These are phyloP conservation scores for Nowakowskiella sp. DNA, from an alignment of 192 early-diverging fungal species.

Conservation along the genomic window DNA sequence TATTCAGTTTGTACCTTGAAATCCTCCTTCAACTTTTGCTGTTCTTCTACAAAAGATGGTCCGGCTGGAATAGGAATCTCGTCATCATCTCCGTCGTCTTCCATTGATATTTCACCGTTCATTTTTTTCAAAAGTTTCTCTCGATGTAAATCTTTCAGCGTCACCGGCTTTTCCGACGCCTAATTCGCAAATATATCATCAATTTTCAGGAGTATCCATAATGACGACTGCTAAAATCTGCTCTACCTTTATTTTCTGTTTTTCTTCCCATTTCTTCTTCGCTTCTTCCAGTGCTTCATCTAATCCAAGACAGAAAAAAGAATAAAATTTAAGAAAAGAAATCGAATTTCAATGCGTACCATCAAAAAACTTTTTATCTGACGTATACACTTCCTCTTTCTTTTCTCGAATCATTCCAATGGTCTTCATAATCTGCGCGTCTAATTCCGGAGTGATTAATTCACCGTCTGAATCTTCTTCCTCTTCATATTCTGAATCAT, in stretches of 20 bases:
- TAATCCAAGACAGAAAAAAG: neutral
- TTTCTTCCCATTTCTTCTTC: constrained; percentile 55
- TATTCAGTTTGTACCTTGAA: constrained; percentile 42
- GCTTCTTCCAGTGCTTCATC: constrained; percentile 56
- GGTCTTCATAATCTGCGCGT: constrained; percentile 90
- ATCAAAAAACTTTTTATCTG: constrained; percentile 63
- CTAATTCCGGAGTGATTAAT: constrained; percentile 79
- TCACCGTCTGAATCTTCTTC: constrained; percentile 73
- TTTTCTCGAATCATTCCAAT: constrained; percentile 69
- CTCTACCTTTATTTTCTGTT: constrained; percentile 39
- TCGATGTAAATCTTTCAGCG: constrained; percentile 81
- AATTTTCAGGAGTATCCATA: too few relatives aligned
- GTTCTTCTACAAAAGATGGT: constrained; percentile 76
- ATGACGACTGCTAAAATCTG: neutral
- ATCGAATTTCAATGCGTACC: constrained; percentile 6
- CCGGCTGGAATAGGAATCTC: constrained; percentile 15
- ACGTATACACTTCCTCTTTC: constrained; percentile 77
- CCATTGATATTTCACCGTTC: constrained; percentile 21
- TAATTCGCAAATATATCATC: constrained; percentile 15
- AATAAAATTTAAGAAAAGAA: neutral
- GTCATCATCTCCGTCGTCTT: constrained; percentile 33
- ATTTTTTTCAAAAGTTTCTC: constrained; percentile 61
- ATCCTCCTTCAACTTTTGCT: constrained; percentile 64
- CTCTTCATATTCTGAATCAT: constrained; percentile 56
- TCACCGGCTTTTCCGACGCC: constrained; percentile 55